Evolutionary conservation across 768 basidiomycete genomes (phyloP), one percentile per base, ranked within the genome.

Genomic region (Mycena sanguinolenta): DNA sequence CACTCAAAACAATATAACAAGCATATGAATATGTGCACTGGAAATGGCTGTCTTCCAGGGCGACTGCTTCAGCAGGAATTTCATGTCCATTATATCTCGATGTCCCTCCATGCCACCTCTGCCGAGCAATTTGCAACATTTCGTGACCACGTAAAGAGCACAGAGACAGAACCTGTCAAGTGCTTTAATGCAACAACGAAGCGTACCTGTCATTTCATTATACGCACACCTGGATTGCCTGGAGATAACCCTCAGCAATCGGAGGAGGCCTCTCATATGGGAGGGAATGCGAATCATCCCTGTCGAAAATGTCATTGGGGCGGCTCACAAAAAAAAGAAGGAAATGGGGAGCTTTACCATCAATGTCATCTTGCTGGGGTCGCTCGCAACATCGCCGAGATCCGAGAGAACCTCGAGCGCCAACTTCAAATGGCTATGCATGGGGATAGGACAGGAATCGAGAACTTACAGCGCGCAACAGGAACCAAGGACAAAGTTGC

Each of bases 241-340:
- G 73, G 59, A 3, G 75, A 75, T 34, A 75, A 75, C 42, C 75
- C 75, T 23, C 73, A 74, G 61, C 73, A 74, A 50, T 72, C 75
- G 9, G 73, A 74, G 28, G 66, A 72, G 32, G 57, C 67, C 17
- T 46, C 44, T 21, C n/a, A 50, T 21, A 50, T 50, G 21, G 17
- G n/a, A 23, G n/a, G n/a, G n/a, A n/a, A n/a, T n/a, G n/a, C n/a
- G n/a, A n/a, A n/a, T n/a, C n/a, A n/a, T n/a, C n/a, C n/a, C n/a
- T n/a, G n/a, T n/a, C n/a, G n/a, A n/a, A n/a, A n/a, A n/a, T n/a
- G n/a, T n/a, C n/a, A n/a, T 10, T 50, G 49, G 49, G 49, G 49
- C 1, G 49, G 49, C 17, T 21, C 49, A 23, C n/a, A n/a, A 50
- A n/a, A 50, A 21, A 1, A 9, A 50, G 25, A 49, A 23, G 46